Percentiles rank a stretch among this genome's conserved stretches.
Conservation (phyloP, 768 basidiomycete genomes). For the Suillus discolor region DNA sequence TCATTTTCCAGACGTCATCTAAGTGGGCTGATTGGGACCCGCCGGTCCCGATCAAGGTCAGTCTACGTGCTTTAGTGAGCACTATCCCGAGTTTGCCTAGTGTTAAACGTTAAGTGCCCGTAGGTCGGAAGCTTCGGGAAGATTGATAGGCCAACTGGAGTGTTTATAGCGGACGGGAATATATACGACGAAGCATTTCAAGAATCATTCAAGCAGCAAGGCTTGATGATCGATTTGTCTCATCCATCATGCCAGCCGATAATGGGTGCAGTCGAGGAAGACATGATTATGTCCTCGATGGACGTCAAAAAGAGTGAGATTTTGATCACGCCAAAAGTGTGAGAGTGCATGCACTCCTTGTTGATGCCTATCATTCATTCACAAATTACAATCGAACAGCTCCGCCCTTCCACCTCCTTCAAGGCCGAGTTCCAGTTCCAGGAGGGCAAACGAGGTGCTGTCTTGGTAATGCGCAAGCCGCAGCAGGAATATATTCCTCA, state of each 20-base stretch:
- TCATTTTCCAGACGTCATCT: conserved; percentile 30
- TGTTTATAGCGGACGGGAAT: conserved; percentile 32
- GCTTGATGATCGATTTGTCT: conserved; percentile 8
- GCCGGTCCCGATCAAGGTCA: conserved; percentile 33
- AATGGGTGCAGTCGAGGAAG: conserved; percentile 20
- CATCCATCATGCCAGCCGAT: conserved; percentile 15
- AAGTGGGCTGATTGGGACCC: conserved; percentile 45
- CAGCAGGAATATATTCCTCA: conserved; percentile 22
- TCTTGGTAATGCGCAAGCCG: conserved; percentile 36
- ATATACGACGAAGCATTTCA: conserved; percentile 30
- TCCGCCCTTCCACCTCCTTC: conserved; percentile 29
- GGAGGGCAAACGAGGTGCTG: conserved; percentile 30
- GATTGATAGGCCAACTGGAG: conserved; percentile 31
- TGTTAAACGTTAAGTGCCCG: background rate
- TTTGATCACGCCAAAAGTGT: conserved; percentile 22
- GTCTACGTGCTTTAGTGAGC: conserved; percentile 1
- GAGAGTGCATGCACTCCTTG: conserved; percentile 6
- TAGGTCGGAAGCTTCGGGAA: conserved; percentile 39
- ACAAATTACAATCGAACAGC: background rate
- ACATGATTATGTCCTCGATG: conserved; percentile 26
- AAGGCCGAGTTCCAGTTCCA: conserved; percentile 39
- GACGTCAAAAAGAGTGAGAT: conserved; percentile 21
- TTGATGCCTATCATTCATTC: background rate
- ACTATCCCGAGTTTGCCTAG: background rate
- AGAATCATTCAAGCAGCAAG: conserved; percentile 19